Conservation (phyloP, 768 basidiomycete genomes). For the Fistulinella prunicolor region DNA sequence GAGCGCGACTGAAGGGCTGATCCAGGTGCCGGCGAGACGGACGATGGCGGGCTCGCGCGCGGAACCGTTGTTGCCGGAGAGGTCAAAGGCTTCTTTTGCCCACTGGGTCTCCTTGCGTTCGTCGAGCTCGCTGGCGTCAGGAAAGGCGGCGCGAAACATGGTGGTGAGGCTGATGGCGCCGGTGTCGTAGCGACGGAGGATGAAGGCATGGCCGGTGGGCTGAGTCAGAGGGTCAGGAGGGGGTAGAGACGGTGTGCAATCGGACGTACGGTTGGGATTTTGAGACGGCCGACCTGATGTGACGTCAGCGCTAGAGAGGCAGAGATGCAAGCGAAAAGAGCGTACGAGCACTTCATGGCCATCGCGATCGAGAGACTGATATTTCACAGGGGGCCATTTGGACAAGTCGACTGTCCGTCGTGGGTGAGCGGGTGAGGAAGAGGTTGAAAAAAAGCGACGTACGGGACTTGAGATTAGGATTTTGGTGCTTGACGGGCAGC, state of each 20-base stretch:
- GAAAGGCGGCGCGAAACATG: slow-evolving; percentile 96
- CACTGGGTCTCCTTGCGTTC: slow-evolving; percentile 80
- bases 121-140: slow-evolving; percentile 68
- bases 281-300: slow-evolving; percentile 79
- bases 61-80: slow-evolving; percentile 73
- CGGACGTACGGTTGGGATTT: slow-evolving; percentile 77
- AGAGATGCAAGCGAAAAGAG: neutral
- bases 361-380: slow-evolving; percentile 86
- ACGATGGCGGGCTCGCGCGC: slow-evolving; percentile 55
- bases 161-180: slow-evolving; percentile 90
- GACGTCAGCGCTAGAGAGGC: slow-evolving; percentile 21
- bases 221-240: slow-evolving; percentile 32
- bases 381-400: slow-evolving; percentile 76
- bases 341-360: slow-evolving; percentile 81
- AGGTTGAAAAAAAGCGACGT: slow-evolving; percentile 14
- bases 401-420: slow-evolving; percentile 34
- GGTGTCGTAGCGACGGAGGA: slow-evolving; percentile 91
- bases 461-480: slow-evolving; percentile 49
- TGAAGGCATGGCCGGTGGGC: slow-evolving; percentile 85
- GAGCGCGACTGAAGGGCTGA: slow-evolving; percentile 60
- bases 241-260: slow-evolving; percentile 5
- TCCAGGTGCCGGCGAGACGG: slow-evolving; percentile 90
- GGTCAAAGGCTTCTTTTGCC: slow-evolving; percentile 79
- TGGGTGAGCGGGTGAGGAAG: neutral
- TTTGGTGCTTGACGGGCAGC: slow-evolving; percentile 50